These are phyloP conservation scores for Citrus australasica DNA, from an alignment of 345 rosid species.

Conservation along the genomic window DNA sequence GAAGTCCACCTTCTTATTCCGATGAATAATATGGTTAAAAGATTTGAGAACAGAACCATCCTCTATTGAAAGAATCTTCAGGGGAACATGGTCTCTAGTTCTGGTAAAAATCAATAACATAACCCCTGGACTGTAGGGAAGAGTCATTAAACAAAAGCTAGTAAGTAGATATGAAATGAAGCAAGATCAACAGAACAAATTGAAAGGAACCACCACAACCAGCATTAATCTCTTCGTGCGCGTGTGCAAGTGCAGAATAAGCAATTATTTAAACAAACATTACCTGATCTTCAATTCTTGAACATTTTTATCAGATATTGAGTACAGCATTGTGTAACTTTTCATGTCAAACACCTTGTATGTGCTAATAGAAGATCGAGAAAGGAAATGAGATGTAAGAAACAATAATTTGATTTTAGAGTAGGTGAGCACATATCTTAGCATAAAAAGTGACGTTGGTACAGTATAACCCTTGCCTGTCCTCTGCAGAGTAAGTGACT, in stretches of 20 bases:
- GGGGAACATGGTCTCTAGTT: slow-evolving; percentile 42
- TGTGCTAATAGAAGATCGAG: slow-evolving; percentile 24
- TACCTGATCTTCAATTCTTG: slow-evolving; percentile 55
- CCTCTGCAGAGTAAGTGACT: slow-evolving; percentile 74
- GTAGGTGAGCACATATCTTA: background rate
- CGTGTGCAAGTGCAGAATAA: background rate
- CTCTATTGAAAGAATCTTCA: slow-evolving; percentile 52
- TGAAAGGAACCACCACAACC: background rate
- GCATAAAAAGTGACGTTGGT: background rate
- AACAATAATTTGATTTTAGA: background rate
- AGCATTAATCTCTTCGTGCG: background rate
- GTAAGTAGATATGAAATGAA: background rate
- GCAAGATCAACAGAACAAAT: background rate
- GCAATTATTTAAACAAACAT: background rate
- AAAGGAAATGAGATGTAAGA: background rate
- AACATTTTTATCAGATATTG: slow-evolving; percentile 45
- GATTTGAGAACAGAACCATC: slow-evolving; percentile 60
- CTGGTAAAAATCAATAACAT: slow-evolving; percentile 44
- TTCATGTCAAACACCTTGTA: slow-evolving; percentile 61
- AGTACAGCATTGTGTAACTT: slow-evolving; percentile 44
- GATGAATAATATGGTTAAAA: slow-evolving; percentile 52
- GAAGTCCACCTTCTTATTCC: slow-evolving; percentile 57
- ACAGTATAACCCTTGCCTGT: slow-evolving; percentile 36
- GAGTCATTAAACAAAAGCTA: background rate
- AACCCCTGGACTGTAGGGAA: slow-evolving; percentile 45